Evolutionary conservation across 2,329 filamentous ascomycete genomes (phyloP), one percentile per base, ranked within the genome.

Genomic region (Hypomyces perniciosus): DNA sequence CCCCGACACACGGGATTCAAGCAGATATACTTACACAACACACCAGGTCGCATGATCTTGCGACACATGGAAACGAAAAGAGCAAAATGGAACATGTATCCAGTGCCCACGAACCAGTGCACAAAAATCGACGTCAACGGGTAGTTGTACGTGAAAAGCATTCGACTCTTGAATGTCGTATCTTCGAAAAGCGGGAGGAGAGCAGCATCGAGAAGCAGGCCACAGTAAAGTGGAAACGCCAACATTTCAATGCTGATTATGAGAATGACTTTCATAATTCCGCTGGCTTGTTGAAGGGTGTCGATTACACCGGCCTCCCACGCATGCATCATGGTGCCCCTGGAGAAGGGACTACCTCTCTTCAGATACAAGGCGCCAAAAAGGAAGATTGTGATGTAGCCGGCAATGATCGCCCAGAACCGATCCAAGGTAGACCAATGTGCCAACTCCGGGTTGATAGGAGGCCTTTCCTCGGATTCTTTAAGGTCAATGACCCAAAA

Each of bases 191-290:
- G 77, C 0, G 93, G 93, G 12, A 99, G 76, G 45, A 97, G 76
- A 5, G 93, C 93, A 42, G 89, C 70, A 65, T 99, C 93, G 33
- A 99, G 82, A 2, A 99, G 79, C 34, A 96, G 76, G 5, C 93
- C 93, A 62, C 93, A 99, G 67, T 99, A 99, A 1, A 99, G 76
- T 0, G 93, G 93, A 63, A 99, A 99, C 6, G 91, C 84, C 34
- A 99, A 84, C 93, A 99, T 99, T 72, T 99, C 93, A 61, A 99
- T 99, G 57, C 91, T 93, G 58, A 99, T 99, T 62, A 99, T 97
- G 54, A 97, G 73, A 46, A 99, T 95, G 26, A 99, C 93, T 68
- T 99, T 99, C 76, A 96, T 84, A 8, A 99, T 92, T 10, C 95
- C 93, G 39, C 93, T 95, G 44, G 93, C 93, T 75, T 99, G 95